A percentile compares a stretch with the other conserved stretches of the same genome.
Evolutionary conservation across 2,329 filamentous ascomycete species (phyloP).

Genomic region (Talaromyces sp.): DNA sequence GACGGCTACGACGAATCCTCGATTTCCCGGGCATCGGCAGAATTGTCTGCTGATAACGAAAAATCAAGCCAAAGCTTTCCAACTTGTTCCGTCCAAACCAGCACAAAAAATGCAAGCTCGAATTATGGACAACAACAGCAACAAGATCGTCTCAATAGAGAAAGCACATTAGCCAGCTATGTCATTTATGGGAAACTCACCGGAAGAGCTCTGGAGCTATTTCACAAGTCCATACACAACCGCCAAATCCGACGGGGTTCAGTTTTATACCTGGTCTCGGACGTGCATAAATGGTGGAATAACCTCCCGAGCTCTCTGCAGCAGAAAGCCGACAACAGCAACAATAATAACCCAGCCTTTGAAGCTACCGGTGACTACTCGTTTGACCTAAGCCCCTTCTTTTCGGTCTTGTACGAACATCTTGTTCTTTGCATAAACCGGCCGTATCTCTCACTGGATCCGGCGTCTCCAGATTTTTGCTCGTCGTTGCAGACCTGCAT

Average conservation of each 20-base stretch:
- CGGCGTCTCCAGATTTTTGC: constrained; percentile 33
- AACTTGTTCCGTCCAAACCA: no score
- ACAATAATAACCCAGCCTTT: neutral
- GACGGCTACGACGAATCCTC: neutral
- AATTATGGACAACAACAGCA: neutral
- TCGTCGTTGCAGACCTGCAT: constrained; percentile 38
- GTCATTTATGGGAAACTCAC: constrained; percentile 36
- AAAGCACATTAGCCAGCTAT: constrained; percentile 32
- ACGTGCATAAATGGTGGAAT: constrained; percentile 41
- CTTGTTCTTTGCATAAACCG: constrained; percentile 36
- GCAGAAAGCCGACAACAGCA: neutral
- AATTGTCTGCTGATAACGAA: no score
- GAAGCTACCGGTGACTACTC: neutral
- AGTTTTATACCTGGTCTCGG: constrained; percentile 33
- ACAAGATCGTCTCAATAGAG: constrained; percentile 15
- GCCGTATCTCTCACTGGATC: constrained; percentile 33
- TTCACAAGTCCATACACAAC: constrained; percentile 38
- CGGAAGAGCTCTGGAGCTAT: constrained; percentile 35
- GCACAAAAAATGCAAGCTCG: constrained; percentile 10
- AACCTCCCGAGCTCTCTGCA: constrained; percentile 27
- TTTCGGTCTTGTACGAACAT: constrained; percentile 38
- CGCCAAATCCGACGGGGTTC: constrained; percentile 33
- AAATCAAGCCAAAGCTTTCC: no score
- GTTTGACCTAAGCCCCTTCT: constrained; percentile 33
- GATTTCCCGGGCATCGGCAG: neutral